These are phyloP conservation scores for Opeltia flavorubescens DNA, from an alignment of 495 filamentous ascomycete genomes.

Conservation along the genomic window DNA sequence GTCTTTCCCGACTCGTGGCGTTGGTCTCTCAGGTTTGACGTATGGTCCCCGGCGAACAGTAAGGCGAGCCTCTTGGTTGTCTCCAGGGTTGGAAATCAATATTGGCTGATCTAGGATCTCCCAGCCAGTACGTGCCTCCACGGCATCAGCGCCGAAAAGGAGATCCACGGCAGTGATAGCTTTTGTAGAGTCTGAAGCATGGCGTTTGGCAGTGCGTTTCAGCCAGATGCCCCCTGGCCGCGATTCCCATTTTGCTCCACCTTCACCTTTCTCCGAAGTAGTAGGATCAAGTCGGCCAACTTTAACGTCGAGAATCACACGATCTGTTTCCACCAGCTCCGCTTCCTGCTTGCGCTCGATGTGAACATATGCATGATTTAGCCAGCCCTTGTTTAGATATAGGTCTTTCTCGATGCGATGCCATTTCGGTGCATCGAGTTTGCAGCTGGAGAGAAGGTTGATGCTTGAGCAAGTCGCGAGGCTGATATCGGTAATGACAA, in stretches of 20 bases:
- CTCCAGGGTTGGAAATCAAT: conserved; percentile 42
- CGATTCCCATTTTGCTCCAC: conserved; percentile 64
- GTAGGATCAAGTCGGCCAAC: conserved; percentile 66
- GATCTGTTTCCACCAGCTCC: conserved; percentile 59
- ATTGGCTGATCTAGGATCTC: conserved; percentile 55
- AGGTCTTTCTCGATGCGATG: conserved; percentile 84
- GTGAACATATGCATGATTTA: conserved; percentile 70
- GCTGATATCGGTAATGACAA: conserved; percentile 82
- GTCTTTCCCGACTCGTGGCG: conserved; percentile 65
- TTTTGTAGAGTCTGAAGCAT: conserved; percentile 63
- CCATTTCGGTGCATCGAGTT: conserved; percentile 63
- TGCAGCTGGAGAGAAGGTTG: conserved; percentile 67
- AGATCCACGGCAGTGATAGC: conserved; percentile 80
- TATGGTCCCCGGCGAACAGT: conserved; percentile 61
- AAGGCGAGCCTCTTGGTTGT: conserved; percentile 52
- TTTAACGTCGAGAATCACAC: conserved; percentile 69
- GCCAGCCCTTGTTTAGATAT: conserved; percentile 58
- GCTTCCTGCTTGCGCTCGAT: conserved; percentile 80
- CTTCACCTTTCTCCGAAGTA: conserved; percentile 39
- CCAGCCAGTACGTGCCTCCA: conserved; percentile 78
- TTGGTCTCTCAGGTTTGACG: conserved; percentile 42
- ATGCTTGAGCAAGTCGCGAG: conserved; percentile 60
- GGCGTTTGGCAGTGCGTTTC: conserved; percentile 58
- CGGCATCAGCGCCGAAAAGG: conserved; percentile 84
- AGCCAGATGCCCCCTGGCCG: conserved; percentile 76